Evolutionary conservation across 2,329 filamentous ascomycete species (phyloP), one percentile per base, ranked within the genome.

Genomic region (Coniosporium uncinatum): DNA sequence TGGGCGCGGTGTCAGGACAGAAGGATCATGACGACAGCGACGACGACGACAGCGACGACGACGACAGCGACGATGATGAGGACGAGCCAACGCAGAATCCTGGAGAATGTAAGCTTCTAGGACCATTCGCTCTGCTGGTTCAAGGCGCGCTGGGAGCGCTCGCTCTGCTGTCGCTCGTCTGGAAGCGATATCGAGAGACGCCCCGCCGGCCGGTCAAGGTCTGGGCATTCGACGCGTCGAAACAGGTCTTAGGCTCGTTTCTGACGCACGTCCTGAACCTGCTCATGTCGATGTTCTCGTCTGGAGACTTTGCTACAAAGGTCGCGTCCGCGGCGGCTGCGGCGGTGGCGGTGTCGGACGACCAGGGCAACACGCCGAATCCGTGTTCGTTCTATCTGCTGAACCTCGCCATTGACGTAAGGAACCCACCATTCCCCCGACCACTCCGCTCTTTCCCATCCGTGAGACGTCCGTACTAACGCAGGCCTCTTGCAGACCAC

Each of bases 181-280:
- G 81, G 70, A 98, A 98, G 71, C 78, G 93, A 52, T 95, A 85
- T 81, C 79, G 87, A 49, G 93, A 98, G 66, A 77, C 87, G 43
- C 91, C 93, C 2, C 91, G 96, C 61, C 78, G 93, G 42, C 91
- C 91, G 1, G 58, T 97, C 56, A 95, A 94, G 74, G 89, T 98
- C 50, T 98, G 93, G 91, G 90, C 87, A 62, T 98, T 97, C 62
- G 93, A 98, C 59, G 93, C 83, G 19, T 95, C 88, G 22, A 98
- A 98, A 71, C 93, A 98, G 70, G 88, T 98, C 41, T 86, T 97
- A 55, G 93, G 93, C 18, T 94, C 89, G 22, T 83, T 89, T 36
- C 75, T 98, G 61, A 81, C 96, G 24, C 93, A 98, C 66, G 74
- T 91, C 35, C 87, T 90, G 51, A 98, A 98, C 59, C 75, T 98